A percentile compares a stretch with the other conserved stretches of the same genome.
Conservation (phyloP, 495 filamentous ascomycete species). For the Podospora conica region DNA sequence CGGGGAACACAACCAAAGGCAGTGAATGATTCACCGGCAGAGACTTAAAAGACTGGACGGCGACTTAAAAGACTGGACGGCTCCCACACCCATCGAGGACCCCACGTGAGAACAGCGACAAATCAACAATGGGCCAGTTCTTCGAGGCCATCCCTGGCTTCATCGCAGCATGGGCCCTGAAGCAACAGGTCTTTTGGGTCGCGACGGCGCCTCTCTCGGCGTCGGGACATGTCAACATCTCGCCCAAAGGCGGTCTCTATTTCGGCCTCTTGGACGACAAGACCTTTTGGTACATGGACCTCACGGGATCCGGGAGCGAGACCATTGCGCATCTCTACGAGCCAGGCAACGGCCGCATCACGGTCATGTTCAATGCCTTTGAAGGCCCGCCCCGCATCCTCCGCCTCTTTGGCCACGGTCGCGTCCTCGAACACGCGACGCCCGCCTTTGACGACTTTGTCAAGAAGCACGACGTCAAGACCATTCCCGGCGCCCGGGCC, state of each 20-base stretch:
- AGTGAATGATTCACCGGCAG: slow-evolving; percentile 13
- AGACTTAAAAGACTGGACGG: not conserved
- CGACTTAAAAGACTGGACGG: not conserved
- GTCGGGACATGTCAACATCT: slow-evolving; percentile 56
- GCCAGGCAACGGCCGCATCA: slow-evolving; percentile 58
- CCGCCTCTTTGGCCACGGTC: slow-evolving; percentile 62
- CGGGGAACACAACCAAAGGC: slow-evolving; percentile 38
- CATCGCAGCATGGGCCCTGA: slow-evolving; percentile 51
- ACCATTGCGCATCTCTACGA: slow-evolving; percentile 69
- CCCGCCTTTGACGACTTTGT: slow-evolving; percentile 42
- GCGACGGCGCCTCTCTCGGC: slow-evolving; percentile 58
- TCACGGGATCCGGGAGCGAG: slow-evolving; percentile 64
- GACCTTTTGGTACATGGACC: slow-evolving; percentile 63
- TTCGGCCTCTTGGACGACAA: slow-evolving; percentile 55
- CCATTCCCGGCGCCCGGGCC: slow-evolving; percentile 49
- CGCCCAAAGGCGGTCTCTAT: slow-evolving; percentile 60
- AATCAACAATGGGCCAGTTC: slow-evolving; percentile 52
- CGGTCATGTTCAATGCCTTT: slow-evolving; percentile 67
- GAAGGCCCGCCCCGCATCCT: slow-evolving; percentile 58
- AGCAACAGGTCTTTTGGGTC: slow-evolving; percentile 63
- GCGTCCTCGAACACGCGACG: slow-evolving; percentile 54
- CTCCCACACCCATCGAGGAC: not conserved
- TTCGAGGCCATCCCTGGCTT: slow-evolving; percentile 53
- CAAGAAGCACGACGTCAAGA: slow-evolving; percentile 36
- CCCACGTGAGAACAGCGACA: not conserved